These are phyloP conservation scores for Hypomyces rosellus DNA, from an alignment of 2,329 filamentous ascomycete species.

Conservation along the genomic window DNA sequence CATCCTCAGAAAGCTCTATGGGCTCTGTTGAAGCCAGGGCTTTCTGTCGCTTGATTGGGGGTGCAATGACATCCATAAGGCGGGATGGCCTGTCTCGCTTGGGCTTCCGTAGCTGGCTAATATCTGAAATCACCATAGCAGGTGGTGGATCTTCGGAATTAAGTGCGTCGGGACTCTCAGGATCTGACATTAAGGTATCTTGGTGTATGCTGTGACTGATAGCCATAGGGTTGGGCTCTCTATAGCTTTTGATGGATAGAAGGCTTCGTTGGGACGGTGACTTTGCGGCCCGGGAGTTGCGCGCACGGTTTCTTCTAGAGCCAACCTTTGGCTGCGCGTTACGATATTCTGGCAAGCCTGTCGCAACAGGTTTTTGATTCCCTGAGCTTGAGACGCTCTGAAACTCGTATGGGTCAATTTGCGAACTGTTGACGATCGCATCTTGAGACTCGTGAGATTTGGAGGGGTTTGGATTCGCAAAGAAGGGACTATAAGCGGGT, in stretches of 20 bases:
- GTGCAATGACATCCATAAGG: slow-evolving; percentile 3
- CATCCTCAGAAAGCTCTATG: slow-evolving; percentile 24
- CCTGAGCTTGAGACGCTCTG: slow-evolving; percentile 11
- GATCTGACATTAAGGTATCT: background rate
- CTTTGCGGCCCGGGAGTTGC: slow-evolving; percentile 7
- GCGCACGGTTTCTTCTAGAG: background rate
- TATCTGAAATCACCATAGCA: slow-evolving; percentile 19
- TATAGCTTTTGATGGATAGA: background rate
- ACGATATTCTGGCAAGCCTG: slow-evolving; percentile 17
- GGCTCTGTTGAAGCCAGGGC: slow-evolving; percentile 6
- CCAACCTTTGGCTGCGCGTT: slow-evolving; percentile 6
- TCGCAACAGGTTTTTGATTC: background rate
- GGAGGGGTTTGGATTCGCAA: background rate
- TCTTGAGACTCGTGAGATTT: slow-evolving; percentile 1
- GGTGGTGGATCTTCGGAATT: slow-evolving; percentile 13
- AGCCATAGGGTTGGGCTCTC: background rate
- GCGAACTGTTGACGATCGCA: background rate
- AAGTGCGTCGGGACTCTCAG: slow-evolving; percentile 22
- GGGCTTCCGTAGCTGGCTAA: slow-evolving; percentile 3
- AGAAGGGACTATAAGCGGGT: slow-evolving; percentile 2
- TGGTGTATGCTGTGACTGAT: background rate
- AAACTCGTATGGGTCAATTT: slow-evolving; percentile 9
- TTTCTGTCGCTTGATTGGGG: slow-evolving; percentile 15
- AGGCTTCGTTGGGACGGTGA: background rate
- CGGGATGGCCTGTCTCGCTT: slow-evolving; percentile 8